Evolutionary conservation across 805 yeast species (phyloP).

Genomic region (Schwanniomyces pseudopolymorphus): DNA sequence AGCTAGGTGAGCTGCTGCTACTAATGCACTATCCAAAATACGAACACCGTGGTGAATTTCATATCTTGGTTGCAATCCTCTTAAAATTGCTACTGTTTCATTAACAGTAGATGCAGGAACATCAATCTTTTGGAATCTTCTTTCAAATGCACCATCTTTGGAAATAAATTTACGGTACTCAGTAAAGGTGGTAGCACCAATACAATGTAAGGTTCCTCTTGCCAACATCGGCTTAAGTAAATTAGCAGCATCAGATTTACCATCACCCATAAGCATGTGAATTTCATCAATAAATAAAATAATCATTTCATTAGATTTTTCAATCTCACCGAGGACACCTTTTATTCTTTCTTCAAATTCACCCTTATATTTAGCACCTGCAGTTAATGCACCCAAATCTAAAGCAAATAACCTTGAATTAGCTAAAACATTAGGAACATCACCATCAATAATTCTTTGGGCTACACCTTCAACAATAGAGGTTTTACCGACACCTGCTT

Average conservation of each 20-base stretch:
- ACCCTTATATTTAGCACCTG: conserved; percentile 98
- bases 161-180: conserved; percentile 92
- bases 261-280: conserved; percentile 99
- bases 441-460: conserved; percentile 92
- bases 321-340: conserved; percentile 93
- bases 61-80: conserved; percentile 91
- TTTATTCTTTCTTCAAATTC: conserved; percentile 97
- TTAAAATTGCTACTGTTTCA: conserved; percentile 92
- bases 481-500: conserved; percentile 99
- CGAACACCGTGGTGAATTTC: conserved; percentile 98
- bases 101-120: conserved; percentile 90
- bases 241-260: conserved; percentile 96
- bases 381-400: conserved; percentile 94
- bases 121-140: conserved; percentile 96
- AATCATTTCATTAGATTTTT: conserved; percentile 80
- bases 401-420: conserved; percentile 80
- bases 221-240: conserved; percentile 96
- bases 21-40: conserved; percentile 86
- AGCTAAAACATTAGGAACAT: conserved; percentile 86
- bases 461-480: conserved; percentile 98
- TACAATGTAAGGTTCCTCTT: conserved; percentile 93
- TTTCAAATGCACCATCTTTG: conserved; percentile 97
- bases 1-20: conserved; percentile 91
- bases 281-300: conserved; percentile 95
- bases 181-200: conserved; percentile 95